Evolutionary conservation across 2,329 filamentous ascomycete genomes (phyloP), one percentile per base, ranked within the genome.

Genomic region (Lecanoromycetidae sp.): DNA sequence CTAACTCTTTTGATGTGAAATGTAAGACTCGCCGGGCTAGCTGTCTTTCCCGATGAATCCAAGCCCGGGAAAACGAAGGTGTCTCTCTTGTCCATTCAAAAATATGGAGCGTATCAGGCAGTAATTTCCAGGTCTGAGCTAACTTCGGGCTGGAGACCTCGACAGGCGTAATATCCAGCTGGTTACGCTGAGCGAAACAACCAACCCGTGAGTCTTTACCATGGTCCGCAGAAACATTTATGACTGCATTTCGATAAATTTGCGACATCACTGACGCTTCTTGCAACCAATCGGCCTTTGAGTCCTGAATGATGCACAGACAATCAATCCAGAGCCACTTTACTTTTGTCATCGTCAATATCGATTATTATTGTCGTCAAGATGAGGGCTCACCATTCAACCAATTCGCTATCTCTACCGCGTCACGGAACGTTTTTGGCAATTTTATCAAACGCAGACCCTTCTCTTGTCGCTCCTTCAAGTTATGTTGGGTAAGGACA

Each of bases 1-100:
- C 37, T 15, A 54, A 15, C 49, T 63, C 53, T 33, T 67, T 64
- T 5, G 63, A 62, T 4, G 47, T 38, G 32, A 55, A 59, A 23
- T 57, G 50, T 3, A 60, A 12, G n/a, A 49, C 44, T 15, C 57
- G 39, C 22, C 36, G 44, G 9, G 54, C 44, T 6, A 60, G 48
- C 9, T 54, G 22, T 3, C 55, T 44, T 50, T 59, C 57, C 32
- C 58, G 57, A 17, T 55, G 51, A 1, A 49, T 44, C 57, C 57
- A 60, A 10, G 46, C 58, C 33, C 58, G 40, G 3, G 19, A 23
- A 33, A 39, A 43, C 7, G 55, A 22, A 12, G 44, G 47, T 10
- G 26, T 17, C 15, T 15, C 26, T 17, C 10, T 20, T 20, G 19
- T 10, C 30, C 30, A 33, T 12, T 33, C 30, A 33, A 33, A 33